phyloP scores from a whole-genome alignment of 495 filamentous ascomycete genomes.

The Lophiotrema nucula region DNA sequence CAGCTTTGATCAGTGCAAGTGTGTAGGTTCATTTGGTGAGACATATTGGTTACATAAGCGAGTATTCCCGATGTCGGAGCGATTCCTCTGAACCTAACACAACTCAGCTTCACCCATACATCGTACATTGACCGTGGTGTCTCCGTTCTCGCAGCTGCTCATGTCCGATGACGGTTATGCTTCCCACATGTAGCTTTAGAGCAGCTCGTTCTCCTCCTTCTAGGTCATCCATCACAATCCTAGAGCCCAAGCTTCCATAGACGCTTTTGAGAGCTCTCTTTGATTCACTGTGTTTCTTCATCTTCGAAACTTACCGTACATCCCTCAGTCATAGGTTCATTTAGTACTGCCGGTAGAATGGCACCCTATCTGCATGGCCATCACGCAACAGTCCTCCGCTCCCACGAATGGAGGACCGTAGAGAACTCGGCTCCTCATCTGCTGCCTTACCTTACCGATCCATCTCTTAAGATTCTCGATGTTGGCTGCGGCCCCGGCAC shows the following conservation, averaged over 20 bases:
- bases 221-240: too few relatives aligned
- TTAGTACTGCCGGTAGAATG: constrained; percentile 1
- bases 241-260: background rate
- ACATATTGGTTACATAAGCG: too few relatives aligned
- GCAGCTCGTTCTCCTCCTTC: too few relatives aligned
- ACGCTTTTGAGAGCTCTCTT: background rate
- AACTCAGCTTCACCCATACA: too few relatives aligned
- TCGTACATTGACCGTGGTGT: too few relatives aligned
- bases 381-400: constrained; percentile 49
- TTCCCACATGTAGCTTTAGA: too few relatives aligned
- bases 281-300: background rate
- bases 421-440: constrained; percentile 53
- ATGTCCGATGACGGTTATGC: background rate
- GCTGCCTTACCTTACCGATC: constrained; percentile 46
- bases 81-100: too few relatives aligned
- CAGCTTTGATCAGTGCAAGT: too few relatives aligned
- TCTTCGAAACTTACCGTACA: background rate
- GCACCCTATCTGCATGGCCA: constrained; percentile 52
- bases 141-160: background rate
- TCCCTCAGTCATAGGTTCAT: background rate
- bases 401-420: constrained; percentile 54
- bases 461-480: constrained; percentile 54
- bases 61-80: too few relatives aligned
- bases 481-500: constrained; percentile 60
- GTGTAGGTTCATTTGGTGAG: too few relatives aligned